phyloP scores from a whole-genome alignment of 768 basidiomycete genomes.

The Amanita polypyramis region DNA sequence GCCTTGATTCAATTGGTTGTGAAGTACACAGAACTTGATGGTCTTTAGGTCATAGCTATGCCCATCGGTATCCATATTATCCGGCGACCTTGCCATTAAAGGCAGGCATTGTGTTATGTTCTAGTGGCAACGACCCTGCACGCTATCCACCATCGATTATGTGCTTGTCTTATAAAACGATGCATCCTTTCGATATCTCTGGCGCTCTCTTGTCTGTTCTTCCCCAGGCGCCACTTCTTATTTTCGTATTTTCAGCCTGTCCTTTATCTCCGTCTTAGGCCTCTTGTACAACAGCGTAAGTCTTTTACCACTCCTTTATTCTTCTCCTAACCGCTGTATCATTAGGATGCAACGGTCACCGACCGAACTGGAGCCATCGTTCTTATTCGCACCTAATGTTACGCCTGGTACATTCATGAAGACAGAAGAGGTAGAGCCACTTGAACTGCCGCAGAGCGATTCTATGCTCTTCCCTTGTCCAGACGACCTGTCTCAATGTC shows the following conservation, averaged over 20 bases:
- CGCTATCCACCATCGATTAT: not conserved
- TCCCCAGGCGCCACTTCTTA: not conserved
- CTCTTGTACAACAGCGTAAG: constrained; percentile 3
- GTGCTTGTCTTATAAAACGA: not conserved
- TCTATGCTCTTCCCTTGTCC: constrained; percentile 51
- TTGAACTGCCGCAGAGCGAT: constrained; percentile 17
- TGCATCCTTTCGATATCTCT: not conserved
- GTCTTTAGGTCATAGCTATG: too few relatives aligned
- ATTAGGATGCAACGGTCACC: not conserved
- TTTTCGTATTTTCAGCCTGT: not conserved
- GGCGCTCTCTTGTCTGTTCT: not conserved
- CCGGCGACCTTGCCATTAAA: not conserved
- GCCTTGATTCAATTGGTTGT: too few relatives aligned
- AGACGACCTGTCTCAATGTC: constrained; percentile 23
- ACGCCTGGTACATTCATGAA: constrained; percentile 8
- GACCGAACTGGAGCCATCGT: not conserved
- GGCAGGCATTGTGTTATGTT: constrained; percentile 5
- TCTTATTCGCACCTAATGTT: constrained; percentile 9
- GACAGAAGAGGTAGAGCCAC: constrained; percentile 9
- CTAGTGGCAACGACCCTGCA: too few relatives aligned
- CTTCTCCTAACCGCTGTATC: not conserved
- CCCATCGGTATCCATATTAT: not conserved
- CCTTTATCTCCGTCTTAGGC: not conserved
- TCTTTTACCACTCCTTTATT: not conserved
- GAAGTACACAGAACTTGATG: too few relatives aligned